phyloP scores from a whole-genome alignment of 768 basidiomycete species.

The Mycena chlorophos region DNA sequence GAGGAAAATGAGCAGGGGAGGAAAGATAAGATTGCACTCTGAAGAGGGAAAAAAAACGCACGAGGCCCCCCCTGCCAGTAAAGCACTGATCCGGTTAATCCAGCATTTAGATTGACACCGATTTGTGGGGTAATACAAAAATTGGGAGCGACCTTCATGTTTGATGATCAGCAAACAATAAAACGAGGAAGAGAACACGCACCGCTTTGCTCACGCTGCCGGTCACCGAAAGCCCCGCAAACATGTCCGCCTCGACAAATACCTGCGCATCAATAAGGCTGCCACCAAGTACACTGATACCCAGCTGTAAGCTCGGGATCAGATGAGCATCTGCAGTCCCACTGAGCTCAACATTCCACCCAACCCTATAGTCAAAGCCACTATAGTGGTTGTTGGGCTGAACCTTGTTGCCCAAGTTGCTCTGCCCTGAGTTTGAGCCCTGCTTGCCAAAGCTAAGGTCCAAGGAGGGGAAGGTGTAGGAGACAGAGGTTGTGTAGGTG shows the following conservation, averaged over 20 bases:
- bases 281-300: constrained; percentile 24
- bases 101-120: constrained; percentile 3
- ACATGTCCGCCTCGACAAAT: constrained; percentile 21
- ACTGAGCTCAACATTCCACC: constrained; percentile 24
- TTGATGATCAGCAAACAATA: not conserved
- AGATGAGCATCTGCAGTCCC: constrained; percentile 24
- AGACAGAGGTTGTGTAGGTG: not conserved
- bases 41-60: constrained; percentile 3
- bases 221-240: constrained; percentile 22
- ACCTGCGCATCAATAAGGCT: constrained; percentile 23
- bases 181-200: not conserved
- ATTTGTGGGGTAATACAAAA: not conserved
- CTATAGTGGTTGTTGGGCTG: not conserved
- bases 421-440: not conserved
- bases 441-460: constrained; percentile 14
- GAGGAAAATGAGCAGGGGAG: not conserved
- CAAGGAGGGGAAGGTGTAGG: constrained; percentile 5
- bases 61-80: not conserved
- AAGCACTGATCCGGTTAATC: not conserved
- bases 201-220: constrained; percentile 22
- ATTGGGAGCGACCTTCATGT: constrained; percentile 5
- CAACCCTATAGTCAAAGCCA: constrained; percentile 2
- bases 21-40: too few species aligned
- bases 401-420: not conserved
- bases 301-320: constrained; percentile 27